Evolutionary conservation across 306 rosid genomes (phyloP).

Genomic region (Fagus crenata): DNA sequence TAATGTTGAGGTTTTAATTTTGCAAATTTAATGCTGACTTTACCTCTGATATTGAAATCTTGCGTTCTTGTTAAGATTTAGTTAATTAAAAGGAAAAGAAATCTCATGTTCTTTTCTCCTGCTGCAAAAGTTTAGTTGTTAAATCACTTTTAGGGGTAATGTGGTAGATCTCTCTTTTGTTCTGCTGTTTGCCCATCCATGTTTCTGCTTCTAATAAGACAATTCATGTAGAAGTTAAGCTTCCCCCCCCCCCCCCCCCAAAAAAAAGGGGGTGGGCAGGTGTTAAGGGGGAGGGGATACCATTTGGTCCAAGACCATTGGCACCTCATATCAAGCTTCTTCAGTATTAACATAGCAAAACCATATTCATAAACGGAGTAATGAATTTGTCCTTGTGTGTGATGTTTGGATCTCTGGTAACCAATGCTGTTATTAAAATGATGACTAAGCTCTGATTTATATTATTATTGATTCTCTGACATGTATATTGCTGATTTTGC

Average conservation of each 20-base stretch:
- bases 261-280: too few species aligned
- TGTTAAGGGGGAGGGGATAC: too few species aligned
- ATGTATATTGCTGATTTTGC: constrained; percentile 1
- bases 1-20: not conserved
- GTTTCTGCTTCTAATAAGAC: not conserved
- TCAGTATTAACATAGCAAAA: not conserved
- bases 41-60: not conserved
- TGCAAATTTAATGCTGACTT: not conserved
- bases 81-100: too few species aligned
- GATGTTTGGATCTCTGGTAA: not conserved
- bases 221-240: too few species aligned
- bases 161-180: not conserved
- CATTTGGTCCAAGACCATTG: not conserved
- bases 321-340: not conserved
- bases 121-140: not conserved
- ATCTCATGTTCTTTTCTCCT: not conserved
- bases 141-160: not conserved
- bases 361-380: not conserved
- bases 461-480: not conserved
- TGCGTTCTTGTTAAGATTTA: not conserved
- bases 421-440: not conserved
- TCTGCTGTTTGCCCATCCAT: not conserved
- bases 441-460: not conserved
- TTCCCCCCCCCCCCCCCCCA: too few species aligned
- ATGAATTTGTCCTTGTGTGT: not conserved